phyloP scores from a whole-genome alignment of 306 rosid species.

The Quercus mongolica region DNA sequence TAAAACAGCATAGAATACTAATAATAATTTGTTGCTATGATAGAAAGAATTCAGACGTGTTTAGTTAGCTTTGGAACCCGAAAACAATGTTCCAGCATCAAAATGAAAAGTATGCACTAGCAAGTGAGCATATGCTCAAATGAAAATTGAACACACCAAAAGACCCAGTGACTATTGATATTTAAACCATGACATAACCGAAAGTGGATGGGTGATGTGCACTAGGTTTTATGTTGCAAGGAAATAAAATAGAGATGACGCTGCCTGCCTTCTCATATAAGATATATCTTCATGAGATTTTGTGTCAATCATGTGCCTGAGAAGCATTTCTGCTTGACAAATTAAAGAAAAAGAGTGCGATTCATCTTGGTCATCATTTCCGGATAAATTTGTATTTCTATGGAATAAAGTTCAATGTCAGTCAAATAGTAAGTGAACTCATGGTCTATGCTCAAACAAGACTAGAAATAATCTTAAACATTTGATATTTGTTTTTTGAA shows the following conservation, averaged over 20 bases:
- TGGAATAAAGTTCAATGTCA: not conserved
- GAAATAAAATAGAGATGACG: not conserved
- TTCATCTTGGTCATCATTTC: not conserved
- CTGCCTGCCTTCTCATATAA: not conserved
- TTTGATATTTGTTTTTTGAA: not conserved
- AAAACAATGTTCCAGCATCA: not conserved
- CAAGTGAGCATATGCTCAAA: not conserved
- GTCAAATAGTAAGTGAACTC: not conserved
- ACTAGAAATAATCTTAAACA: not conserved
- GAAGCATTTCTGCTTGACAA: not conserved
- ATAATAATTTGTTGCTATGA: not conserved
- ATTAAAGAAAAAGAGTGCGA: not conserved
- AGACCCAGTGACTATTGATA: not conserved
- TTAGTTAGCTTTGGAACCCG: slow-evolving; percentile 18
- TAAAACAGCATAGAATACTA: not conserved
- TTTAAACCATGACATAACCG: not conserved
- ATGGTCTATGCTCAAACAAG: not conserved
- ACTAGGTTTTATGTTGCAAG: not conserved
- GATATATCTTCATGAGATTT: not conserved
- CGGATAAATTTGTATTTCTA: not conserved
- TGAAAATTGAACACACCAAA: not conserved
- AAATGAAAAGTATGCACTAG: not conserved
- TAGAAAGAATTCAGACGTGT: slow-evolving; percentile 21
- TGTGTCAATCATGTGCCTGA: not conserved
- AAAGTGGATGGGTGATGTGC: not conserved